Conservation (phyloP, 129 eudicot species). For the Scalesia atractyloides region DNA sequence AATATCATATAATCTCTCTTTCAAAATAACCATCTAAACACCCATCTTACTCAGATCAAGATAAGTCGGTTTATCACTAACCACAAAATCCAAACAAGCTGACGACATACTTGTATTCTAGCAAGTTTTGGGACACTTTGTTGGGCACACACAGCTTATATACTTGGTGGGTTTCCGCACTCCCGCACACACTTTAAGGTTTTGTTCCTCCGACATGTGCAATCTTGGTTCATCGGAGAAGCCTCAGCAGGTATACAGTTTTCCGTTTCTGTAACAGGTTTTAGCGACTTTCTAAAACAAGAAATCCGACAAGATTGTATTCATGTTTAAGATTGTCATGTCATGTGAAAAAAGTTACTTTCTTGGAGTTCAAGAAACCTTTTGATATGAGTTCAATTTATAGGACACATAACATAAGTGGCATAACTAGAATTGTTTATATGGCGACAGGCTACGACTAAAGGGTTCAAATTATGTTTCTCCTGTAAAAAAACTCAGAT, state of each 20-base stretch:
- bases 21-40: not conserved
- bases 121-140: not conserved
- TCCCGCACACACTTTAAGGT: slow-evolving; percentile 22
- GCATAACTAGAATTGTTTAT: too few species aligned
- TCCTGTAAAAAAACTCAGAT: too few species aligned
- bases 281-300: not conserved
- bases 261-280: not conserved
- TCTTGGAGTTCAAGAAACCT: slow-evolving; percentile 16
- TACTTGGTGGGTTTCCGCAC: slow-evolving; percentile 17
- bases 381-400: not conserved
- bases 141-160: slow-evolving; percentile 7
- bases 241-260: slow-evolving; percentile 4
- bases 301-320: not conserved
- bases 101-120: slow-evolving; percentile 4
- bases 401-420: not conserved
- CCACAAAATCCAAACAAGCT: slow-evolving; percentile 3
- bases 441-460: too few species aligned
- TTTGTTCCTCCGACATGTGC: slow-evolving; percentile 10
- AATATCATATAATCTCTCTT: too few species aligned
- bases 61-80: not conserved
- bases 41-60: not conserved
- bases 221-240: slow-evolving; percentile 2
- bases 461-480: too few species aligned
- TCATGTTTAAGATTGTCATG: not conserved
- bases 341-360: slow-evolving; percentile 13